Evolutionary conservation across 2,329 filamentous ascomycete genomes (phyloP), one percentile per base, ranked within the genome.

Genomic region (Aspergillus novoparasiticus): DNA sequence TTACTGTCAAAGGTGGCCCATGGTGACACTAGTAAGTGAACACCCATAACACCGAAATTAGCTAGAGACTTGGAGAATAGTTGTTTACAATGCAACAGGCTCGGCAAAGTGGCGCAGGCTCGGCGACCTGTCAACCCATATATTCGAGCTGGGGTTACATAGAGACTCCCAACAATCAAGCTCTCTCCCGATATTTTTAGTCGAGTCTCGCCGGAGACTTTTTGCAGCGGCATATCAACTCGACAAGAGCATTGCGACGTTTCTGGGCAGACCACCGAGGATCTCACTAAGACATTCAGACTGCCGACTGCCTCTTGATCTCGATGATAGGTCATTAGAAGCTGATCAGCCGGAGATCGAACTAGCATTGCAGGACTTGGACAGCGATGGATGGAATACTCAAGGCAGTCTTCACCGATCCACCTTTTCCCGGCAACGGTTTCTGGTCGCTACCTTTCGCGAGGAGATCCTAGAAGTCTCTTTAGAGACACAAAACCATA

Each of bases 1-100:
- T 59, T 77, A 1, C 68, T 80, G 32, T 76, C 76, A 0, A 70
- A 69, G 19, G 68, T 78, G 67, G 69, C 79, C 8, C 73, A 76
- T 46, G 78, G 78, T 0, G 76, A 75, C 55, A 72, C 75, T 1
- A 78, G 78, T 79, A 36, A 59, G 72, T 69, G 10, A 30, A n/a
- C 5, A 28, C 21, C 21, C 6, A 19, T 23, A 6, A 50, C 8
- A 30, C 46, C 6, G 4, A 9, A 19, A 19, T 16, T 19, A 50
- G 4, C 16, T 10, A 2, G 16, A 26, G 0, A 0, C 1, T 16
- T 11, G 14, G 8, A 30, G 14, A 19, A 9, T 50, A 1, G 11
- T 59, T 21, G n/a, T 59, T 65, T 21, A 66, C 62, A 6, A n/a
- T 6, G 4, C 9, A 19, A 16, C 28, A 73, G 72, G 70, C 26